Conservation (phyloP, 1,139 yeast genomes). For the Magnusiomyces tetraspermus region DNA sequence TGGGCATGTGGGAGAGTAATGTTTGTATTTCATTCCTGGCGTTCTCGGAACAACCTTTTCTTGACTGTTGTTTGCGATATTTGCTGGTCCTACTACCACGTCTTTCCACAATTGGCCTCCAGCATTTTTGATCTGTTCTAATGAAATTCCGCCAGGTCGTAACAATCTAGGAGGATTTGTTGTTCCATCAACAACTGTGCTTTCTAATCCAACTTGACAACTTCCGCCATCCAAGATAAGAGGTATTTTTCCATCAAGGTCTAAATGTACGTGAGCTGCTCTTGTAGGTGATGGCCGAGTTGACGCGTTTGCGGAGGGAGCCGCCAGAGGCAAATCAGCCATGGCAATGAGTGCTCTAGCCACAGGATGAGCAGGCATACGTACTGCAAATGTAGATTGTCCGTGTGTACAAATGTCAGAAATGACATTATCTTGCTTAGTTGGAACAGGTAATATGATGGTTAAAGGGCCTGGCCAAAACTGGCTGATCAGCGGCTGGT, state of each 20-base stretch:
- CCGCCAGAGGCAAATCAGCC: conserved; percentile 88
- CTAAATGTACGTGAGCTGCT: conserved; percentile 77
- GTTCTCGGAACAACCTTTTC: conserved; percentile 54
- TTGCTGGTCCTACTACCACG: conserved; percentile 52
- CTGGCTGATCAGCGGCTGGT: conserved; percentile 48
- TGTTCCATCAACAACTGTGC: conserved; percentile 88
- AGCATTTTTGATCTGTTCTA: conserved; percentile 54
- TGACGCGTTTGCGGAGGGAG: conserved; percentile 95
- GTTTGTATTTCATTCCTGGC: conserved; percentile 97
- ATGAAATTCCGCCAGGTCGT: conserved; percentile 87
- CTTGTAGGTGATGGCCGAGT: conserved; percentile 89
- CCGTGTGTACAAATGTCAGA: conserved; percentile 75
- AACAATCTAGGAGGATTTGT: conserved; percentile 74
- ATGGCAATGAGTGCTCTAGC: conserved; percentile 84
- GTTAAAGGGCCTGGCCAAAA: conserved; percentile 98
- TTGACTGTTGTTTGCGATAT: conserved; percentile 40
- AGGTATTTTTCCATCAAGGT: conserved; percentile 73
- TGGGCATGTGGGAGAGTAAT: conserved; percentile 82
- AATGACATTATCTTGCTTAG: conserved; percentile 36
- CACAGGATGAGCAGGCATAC: conserved; percentile 78
- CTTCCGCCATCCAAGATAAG: conserved; percentile 82
- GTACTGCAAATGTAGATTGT: conserved; percentile 82
- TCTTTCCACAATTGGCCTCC: conserved; percentile 65
- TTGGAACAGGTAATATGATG: conserved; percentile 59
- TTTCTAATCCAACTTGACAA: conserved; percentile 85